Evolutionary conservation across 2,329 filamentous ascomycete genomes (phyloP), one percentile per base, ranked within the genome.

Genomic region (Thyridium curvatum): DNA sequence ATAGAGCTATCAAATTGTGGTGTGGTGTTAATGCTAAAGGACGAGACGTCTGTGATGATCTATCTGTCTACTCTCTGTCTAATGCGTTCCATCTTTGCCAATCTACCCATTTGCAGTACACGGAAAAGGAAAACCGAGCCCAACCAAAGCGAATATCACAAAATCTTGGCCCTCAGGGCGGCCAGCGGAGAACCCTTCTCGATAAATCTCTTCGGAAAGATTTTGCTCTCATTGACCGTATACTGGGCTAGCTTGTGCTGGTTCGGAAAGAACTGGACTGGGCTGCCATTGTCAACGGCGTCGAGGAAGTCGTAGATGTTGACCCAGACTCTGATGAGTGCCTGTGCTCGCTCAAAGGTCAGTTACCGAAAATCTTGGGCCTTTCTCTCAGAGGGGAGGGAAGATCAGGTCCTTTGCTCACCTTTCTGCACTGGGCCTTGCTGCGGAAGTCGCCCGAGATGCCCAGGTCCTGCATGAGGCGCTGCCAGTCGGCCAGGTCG

Each of bases 261-360:
- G 40, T 30, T 65, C 2, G 14, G 7, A 45, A 70, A 72, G 26
- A 50, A 53, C 1, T 13, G 43, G 3, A 67, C 55, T 0, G 35
- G 4, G 2, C 4, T 18, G 9, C 46, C 44, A 3, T 41, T 44
- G 6, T 49, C 39, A 17, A 61, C 39, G 9, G 59, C 62, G 1
- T 54, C 45, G 7, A 76, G 50, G 40, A 76, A 68, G 49, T 76
- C 71, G 18, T 43, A 44, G 30, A 75, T 74, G 41, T 75, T 75
- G 41, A 75, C 59, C 50, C 64, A 62, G 4, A 72, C 53, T 0
- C 35, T 45, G n/a, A 48, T 49, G 2, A 73, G 51, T 3, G 59
- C 65, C 70, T 73, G 28, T 18, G 3, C 5, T 9, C 18, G n/a
- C n/a, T n/a, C n/a, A n/a, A n/a, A n/a, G n/a, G n/a, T n/a, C n/a